phyloP scores from a whole-genome alignment of 75 land plant species.

The Adiantum capillusveneris region DNA sequence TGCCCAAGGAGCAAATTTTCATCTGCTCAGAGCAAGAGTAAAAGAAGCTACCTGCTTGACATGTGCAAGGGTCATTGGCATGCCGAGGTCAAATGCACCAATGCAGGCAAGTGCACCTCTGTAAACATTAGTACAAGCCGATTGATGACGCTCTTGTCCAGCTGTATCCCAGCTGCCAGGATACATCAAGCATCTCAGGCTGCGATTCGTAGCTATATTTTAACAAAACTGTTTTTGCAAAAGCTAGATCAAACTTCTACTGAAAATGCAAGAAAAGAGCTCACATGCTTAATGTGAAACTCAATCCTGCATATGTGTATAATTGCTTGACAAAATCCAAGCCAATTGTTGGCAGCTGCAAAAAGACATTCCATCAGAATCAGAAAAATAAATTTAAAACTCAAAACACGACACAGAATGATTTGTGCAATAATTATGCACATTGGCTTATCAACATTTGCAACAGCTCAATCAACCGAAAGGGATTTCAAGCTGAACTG shows the following conservation, averaged over 20 bases:
- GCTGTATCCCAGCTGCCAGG: conserved; percentile 25
- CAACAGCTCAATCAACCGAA: background rate
- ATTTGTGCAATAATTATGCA: too few relatives aligned
- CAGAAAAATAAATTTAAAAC: too few relatives aligned
- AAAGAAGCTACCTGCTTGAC: conserved; percentile 7
- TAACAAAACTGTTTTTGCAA: too few relatives aligned
- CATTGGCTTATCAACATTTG: too few relatives aligned
- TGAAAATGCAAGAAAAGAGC: background rate
- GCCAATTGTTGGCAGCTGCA: background rate
- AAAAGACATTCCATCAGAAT: too few relatives aligned
- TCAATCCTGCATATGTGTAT: background rate
- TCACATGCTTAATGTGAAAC: conserved; percentile 5
- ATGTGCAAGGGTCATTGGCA: background rate
- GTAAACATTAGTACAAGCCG: conserved; percentile 17
- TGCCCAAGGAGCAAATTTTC: too few relatives aligned
- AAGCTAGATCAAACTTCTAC: too few relatives aligned
- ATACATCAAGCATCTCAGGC: too few relatives aligned
- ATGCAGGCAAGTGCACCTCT: conserved; percentile 14
- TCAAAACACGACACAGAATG: too few relatives aligned
- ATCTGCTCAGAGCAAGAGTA: too few relatives aligned
- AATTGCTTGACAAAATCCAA: conserved; percentile 1
- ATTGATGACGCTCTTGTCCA: conserved; percentile 27
- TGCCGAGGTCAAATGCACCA: conserved; percentile 6
- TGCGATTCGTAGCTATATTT: too few relatives aligned
- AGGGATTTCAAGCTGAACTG: too few relatives aligned